Evolutionary conservation across 257 asterid genomes (phyloP).

Genomic region (Solanum chilense): DNA sequence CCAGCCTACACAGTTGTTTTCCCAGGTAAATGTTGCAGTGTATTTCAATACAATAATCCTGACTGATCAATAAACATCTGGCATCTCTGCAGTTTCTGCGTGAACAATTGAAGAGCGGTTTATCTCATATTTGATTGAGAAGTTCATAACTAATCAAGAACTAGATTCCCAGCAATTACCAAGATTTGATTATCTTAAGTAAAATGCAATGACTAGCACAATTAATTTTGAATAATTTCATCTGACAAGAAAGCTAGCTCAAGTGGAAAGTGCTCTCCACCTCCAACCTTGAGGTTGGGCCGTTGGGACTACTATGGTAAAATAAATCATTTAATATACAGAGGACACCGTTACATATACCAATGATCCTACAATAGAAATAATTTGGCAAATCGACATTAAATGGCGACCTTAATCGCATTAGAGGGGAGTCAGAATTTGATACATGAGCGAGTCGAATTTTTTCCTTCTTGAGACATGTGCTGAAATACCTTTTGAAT

Average conservation of each 20-base stretch:
- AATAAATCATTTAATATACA: constrained; percentile 19
- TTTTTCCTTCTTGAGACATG: neutral
- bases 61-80: no score
- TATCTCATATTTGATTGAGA: neutral
- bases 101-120: neutral
- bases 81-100: no score
- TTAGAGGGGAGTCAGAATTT: neutral
- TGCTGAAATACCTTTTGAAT: neutral
- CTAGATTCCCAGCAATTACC: neutral
- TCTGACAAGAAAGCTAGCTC: neutral
- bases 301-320: neutral
- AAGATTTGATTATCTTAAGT: no score
- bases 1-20: no score
- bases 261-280: neutral
- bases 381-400: neutral
- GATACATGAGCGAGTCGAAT: neutral
- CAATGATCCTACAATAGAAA: constrained; percentile 9
- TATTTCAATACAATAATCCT: no score
- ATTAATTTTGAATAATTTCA: neutral
- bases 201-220: no score
- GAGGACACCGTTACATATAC: constrained; percentile 22
- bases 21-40: no score
- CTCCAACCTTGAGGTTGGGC: neutral
- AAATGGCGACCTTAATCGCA: neutral
- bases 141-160: neutral